Evolutionary conservation across 2,329 filamentous ascomycete species (phyloP), one percentile per base, ranked within the genome.

Genomic region (Fusarium camptoceras): DNA sequence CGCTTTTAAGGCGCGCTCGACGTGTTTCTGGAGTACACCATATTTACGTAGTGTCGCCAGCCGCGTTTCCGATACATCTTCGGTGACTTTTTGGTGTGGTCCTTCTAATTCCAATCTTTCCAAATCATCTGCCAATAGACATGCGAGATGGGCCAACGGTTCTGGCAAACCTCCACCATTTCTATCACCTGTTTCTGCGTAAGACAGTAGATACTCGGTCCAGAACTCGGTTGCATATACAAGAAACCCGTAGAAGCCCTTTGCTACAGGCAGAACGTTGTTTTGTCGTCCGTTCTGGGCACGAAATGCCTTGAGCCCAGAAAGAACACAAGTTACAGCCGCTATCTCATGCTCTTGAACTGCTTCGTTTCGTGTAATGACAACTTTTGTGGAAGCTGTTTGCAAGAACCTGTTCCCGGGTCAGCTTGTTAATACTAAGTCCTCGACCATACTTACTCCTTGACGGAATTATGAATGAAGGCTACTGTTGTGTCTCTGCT

Each of bases 391-490:
- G 0, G 55, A 58, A 4, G 27, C 6, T 10, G 34, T 61, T 4
- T 71, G 58, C 2, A 72, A 49, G 16, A 68, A 71, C 4, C 67
- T 71, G 2, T 1, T 9, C n/a, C n/a, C n/a, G n/a, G n/a, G n/a
- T n/a, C n/a, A n/a, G n/a, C n/a, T n/a, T n/a, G n/a, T n/a, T n/a
- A n/a, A n/a, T n/a, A n/a, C n/a, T n/a, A n/a, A n/a, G n/a, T n/a
- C n/a, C n/a, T n/a, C n/a, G n/a, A n/a, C 18, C 0, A 12, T 4
- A 42, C 59, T 44, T 68, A 71, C 69, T 72, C 64, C 18, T 59
- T 71, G 0, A 72, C 65, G 2, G 69, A 72, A 1, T 54, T 66
- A 8, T 71, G 68, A 18, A 72, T 71, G 3, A 71, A 71, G 4
- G 60, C 18, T 2, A 71, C 3, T 0, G 51, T 71, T 8, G 55